Evolutionary conservation across 2,329 filamentous ascomycete species (phyloP).

Genomic region (Alternaria brassicicola): DNA sequence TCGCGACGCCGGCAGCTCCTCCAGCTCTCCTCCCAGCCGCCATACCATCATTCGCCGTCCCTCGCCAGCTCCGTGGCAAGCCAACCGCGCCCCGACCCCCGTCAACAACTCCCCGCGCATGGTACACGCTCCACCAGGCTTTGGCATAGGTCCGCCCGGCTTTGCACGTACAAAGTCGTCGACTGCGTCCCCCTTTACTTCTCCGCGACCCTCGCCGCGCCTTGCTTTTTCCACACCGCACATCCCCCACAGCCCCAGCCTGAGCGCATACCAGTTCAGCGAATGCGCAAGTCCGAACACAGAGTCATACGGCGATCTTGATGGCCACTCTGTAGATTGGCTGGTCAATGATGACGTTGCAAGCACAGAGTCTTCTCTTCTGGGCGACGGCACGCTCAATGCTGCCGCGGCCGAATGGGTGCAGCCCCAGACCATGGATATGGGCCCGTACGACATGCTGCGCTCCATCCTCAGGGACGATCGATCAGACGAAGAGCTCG

Average conservation of each 20-base stretch:
- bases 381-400: constrained; percentile 73
- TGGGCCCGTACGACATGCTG: constrained; percentile 98
- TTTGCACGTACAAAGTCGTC: constrained; percentile 76
- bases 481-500: constrained; percentile 91
- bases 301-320: constrained; percentile 89
- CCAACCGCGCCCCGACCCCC: constrained; percentile 75
- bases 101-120: constrained; percentile 81
- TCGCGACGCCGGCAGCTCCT: constrained; percentile 66
- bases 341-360: constrained; percentile 85
- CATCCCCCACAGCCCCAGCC: constrained; percentile 90
- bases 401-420: constrained; percentile 82
- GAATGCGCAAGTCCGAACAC: constrained; percentile 73
- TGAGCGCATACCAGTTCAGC: constrained; percentile 95
- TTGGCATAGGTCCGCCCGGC: constrained; percentile 71
- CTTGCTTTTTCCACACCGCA: constrained; percentile 86
- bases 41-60: constrained; percentile 88
- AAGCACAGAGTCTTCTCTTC: constrained; percentile 76
- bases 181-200: constrained; percentile 88
- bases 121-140: constrained; percentile 80
- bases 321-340: constrained; percentile 96
- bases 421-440: constrained; percentile 73
- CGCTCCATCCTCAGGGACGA: constrained; percentile 91
- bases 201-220: constrained; percentile 88
- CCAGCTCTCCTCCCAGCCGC: constrained; percentile 79
- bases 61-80: constrained; percentile 92